These are phyloP conservation scores for Rhododendron vialii DNA, from an alignment of 148 eudicot genomes.

Conservation along the genomic window DNA sequence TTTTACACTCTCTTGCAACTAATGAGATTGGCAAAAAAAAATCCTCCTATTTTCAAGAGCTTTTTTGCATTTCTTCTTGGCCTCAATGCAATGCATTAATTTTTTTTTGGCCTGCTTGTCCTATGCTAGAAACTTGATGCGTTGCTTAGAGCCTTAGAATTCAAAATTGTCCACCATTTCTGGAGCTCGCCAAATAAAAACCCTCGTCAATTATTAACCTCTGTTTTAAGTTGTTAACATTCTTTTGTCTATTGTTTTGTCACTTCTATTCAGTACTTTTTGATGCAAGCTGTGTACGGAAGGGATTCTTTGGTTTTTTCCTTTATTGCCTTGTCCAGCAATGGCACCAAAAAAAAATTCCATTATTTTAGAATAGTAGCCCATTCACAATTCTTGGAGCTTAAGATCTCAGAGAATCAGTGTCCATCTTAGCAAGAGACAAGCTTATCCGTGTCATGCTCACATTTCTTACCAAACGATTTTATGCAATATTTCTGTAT, in stretches of 20 bases:
- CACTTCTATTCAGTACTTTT: neutral
- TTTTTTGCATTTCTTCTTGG: neutral
- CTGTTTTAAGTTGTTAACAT: neutral
- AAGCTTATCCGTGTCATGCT: neutral
- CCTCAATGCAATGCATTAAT: neutral
- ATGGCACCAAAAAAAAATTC: too few relatives aligned
- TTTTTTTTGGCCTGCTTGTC: neutral
- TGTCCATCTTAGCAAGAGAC: neutral
- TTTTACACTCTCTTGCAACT: neutral
- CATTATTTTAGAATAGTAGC: neutral
- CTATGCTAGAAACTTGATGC: neutral
- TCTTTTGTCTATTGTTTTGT: neutral
- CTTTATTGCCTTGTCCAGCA: neutral
- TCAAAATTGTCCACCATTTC: neutral
- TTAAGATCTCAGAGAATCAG: neutral
- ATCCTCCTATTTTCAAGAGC: neutral
- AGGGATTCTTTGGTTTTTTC: neutral
- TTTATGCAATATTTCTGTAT: neutral
- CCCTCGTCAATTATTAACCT: neutral
- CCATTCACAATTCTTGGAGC: neutral
- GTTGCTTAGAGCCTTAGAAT: neutral
- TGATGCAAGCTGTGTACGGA: neutral
- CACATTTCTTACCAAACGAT: neutral
- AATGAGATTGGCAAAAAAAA: neutral
- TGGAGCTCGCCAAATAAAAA: neutral